phyloP scores from a whole-genome alignment of 768 basidiomycete species.

The Favolaschia claudopus region DNA sequence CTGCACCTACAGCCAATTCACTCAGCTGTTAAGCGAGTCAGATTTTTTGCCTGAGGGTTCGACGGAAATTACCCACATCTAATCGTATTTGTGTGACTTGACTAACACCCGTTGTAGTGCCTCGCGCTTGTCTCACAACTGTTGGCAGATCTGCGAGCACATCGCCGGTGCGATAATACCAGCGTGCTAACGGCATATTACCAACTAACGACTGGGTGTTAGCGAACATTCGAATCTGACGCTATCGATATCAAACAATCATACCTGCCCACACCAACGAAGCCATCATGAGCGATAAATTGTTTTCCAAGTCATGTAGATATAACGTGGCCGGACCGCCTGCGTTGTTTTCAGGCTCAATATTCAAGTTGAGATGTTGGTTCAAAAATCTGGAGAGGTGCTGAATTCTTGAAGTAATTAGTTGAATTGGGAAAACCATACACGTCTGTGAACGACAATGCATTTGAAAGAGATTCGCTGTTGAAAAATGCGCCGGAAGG shows the following conservation, averaged over 20 bases:
- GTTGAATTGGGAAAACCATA: neutral
- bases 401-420: neutral
- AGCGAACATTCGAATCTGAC: neutral
- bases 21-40: neutral
- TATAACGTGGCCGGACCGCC: too few species aligned
- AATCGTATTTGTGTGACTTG: neutral
- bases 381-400: neutral
- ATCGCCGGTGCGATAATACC: neutral
- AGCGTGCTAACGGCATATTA: neutral
- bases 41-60: neutral
- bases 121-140: neutral
- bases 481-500: too few species aligned
- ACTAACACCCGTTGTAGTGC: neutral
- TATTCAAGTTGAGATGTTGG: neutral
- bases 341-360: neutral
- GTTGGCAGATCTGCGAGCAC: neutral
- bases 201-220: neutral
- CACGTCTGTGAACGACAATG: neutral
- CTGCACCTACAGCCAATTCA: neutral
- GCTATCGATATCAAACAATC: too few species aligned
- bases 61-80: neutral
- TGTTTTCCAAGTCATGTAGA: conserved; percentile 22
- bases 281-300: conserved; percentile 9
- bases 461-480: too few species aligned
- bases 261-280: conserved; percentile 14